These are phyloP conservation scores for Pharnaceum exiguum DNA, from an alignment of 148 eudicot species.

Conservation along the genomic window DNA sequence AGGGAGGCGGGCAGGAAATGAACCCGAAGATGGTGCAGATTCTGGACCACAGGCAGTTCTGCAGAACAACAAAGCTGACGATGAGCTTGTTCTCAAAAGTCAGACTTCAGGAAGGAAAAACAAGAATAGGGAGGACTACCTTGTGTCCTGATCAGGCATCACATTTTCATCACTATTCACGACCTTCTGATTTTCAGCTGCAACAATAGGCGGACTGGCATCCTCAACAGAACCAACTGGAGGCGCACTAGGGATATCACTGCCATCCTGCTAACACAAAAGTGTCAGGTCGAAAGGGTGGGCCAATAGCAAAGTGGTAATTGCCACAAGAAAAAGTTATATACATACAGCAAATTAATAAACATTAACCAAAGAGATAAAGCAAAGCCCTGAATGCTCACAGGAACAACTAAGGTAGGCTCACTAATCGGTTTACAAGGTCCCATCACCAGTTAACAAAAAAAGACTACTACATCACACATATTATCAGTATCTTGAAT, in stretches of 20 bases:
- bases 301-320: neutral
- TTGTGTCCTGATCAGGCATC: constrained; percentile 28
- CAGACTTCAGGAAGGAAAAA: neutral
- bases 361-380: too few relatives aligned
- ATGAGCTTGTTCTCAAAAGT: neutral
- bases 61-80: constrained; percentile 9
- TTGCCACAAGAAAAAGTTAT: too few relatives aligned
- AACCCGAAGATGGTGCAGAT: constrained; percentile 53
- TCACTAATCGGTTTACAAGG: too few relatives aligned
- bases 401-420: too few relatives aligned
- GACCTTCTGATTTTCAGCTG: constrained; percentile 14
- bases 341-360: too few relatives aligned
- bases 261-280: constrained; percentile 26
- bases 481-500: too few relatives aligned
- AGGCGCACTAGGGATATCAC: constrained; percentile 82
- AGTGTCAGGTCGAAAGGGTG: neutral
- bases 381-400: too few relatives aligned
- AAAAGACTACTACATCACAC: too few relatives aligned
- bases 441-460: too few relatives aligned
- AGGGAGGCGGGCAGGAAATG: constrained; percentile 70
- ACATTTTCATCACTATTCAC: constrained; percentile 20
- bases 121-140: constrained; percentile 33
- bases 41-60: constrained; percentile 51
- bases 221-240: constrained; percentile 50
- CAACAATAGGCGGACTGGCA: constrained; percentile 23